Conservation (phyloP, 1,139 yeast species). For the Saccharomyces hybrid region DNA sequence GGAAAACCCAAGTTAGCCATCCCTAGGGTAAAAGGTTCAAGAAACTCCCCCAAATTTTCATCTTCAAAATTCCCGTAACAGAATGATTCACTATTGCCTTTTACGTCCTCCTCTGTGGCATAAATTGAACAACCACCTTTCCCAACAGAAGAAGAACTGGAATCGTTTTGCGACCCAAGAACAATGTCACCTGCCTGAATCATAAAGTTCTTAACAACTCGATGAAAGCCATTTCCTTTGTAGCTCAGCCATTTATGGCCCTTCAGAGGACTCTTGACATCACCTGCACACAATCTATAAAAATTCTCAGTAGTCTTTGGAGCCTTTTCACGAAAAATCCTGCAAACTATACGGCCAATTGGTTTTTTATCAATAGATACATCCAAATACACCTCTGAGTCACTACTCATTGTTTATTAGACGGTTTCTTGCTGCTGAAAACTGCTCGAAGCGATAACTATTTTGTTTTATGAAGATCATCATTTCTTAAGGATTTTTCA, state of each 20-base stretch:
- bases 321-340: conserved; percentile 44
- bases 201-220: conserved; percentile 69
- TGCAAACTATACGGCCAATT: conserved; percentile 60
- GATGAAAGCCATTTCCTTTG: conserved; percentile 48
- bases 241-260: conserved; percentile 31
- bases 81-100: conserved; percentile 6
- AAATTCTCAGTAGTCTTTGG: conserved; percentile 57
- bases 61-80: conserved; percentile 44
- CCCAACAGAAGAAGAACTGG: conserved; percentile 40
- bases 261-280: conserved; percentile 25
- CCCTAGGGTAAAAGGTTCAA: conserved; percentile 49
- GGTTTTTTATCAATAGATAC: conserved; percentile 41
- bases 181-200: conserved; percentile 70
- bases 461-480: not conserved
- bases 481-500: not conserved
- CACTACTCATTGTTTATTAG: not conserved
- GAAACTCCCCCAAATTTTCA: conserved; percentile 46
- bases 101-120: conserved; percentile 25
- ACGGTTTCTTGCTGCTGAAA: not conserved
- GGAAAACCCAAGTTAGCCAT: conserved; percentile 63
- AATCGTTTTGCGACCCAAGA: conserved; percentile 30
- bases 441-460: not conserved
- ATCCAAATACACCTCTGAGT: conserved; percentile 45
- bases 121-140: conserved; percentile 47
- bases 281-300: conserved; percentile 38